phyloP scores from a whole-genome alignment of 2,329 filamentous ascomycete genomes.

The Fusarium odoratissimum region DNA sequence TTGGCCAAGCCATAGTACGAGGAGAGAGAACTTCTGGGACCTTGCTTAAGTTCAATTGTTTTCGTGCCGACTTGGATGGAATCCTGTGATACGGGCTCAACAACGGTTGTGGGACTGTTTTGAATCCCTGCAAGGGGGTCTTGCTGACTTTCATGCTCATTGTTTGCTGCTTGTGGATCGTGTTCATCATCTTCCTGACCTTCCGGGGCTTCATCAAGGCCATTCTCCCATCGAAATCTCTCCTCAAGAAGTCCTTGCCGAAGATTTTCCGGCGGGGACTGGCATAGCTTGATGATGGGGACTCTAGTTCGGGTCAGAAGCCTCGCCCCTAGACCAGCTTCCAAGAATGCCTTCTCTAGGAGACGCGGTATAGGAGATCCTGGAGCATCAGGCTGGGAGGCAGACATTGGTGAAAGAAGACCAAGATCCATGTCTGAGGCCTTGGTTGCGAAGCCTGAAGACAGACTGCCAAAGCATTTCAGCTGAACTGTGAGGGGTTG shows the following conservation, averaged over 20 bases:
- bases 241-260: constrained; percentile 71
- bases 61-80: constrained; percentile 28
- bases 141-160: constrained; percentile 43
- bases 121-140: neutral
- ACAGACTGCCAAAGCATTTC: constrained; percentile 83
- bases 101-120: constrained; percentile 7
- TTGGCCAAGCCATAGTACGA: constrained; percentile 63
- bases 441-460: constrained; percentile 86
- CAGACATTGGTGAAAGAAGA: constrained; percentile 73
- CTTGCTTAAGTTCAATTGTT: constrained; percentile 56
- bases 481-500: constrained; percentile 70
- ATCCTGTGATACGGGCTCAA: constrained; percentile 40
- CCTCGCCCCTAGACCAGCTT: constrained; percentile 78
- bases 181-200: constrained; percentile 53
- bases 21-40: constrained; percentile 54
- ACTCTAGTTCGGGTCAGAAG: constrained; percentile 83
- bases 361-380: constrained; percentile 76
- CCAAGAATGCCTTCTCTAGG: constrained; percentile 79
- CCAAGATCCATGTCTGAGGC: constrained; percentile 93
- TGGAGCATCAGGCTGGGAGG: constrained; percentile 62
- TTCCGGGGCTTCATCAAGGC: constrained; percentile 55
- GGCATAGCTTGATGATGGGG: constrained; percentile 88
- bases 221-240: constrained; percentile 77
- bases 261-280: constrained; percentile 72
- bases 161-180: constrained; percentile 39